Percentiles rank a stretch among this genome's conserved stretches.
These are phyloP conservation scores for Rhododendron simsii DNA, from an alignment of 148 eudicot genomes.

Conservation along the genomic window DNA sequence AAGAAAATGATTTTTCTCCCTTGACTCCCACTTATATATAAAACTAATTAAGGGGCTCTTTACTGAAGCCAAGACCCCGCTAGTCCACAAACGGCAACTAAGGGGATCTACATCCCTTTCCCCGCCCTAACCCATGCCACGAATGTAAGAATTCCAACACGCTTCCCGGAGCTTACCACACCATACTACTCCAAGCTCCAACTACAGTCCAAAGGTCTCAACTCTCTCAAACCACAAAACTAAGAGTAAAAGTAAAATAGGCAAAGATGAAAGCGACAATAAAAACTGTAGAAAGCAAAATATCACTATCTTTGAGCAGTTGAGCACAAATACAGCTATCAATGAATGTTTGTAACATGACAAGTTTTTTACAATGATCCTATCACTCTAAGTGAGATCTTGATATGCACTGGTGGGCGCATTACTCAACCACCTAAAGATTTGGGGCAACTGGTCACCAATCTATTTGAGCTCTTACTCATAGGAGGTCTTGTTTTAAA, in stretches of 20 bases:
- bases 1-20: not conserved
- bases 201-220: not conserved
- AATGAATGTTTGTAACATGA: not conserved
- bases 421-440: not conserved
- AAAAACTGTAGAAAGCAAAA: not conserved
- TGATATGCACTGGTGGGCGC: not conserved
- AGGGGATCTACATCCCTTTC: not conserved
- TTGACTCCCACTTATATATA: not conserved
- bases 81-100: not conserved
- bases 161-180: not conserved
- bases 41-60: not conserved
- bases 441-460: not conserved
- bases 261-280: not conserved
- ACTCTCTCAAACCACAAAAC: not conserved
- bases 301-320: not conserved
- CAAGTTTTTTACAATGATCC: not conserved
- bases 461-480: not conserved
- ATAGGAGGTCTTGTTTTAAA: not conserved
- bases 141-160: not conserved
- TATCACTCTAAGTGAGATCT: not conserved
- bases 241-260: not conserved
- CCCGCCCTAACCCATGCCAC: not conserved
- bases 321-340: not conserved
- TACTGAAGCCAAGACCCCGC: not conserved
- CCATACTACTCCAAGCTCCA: not conserved